These are phyloP conservation scores for Eucalyptus erythrocorys DNA, from an alignment of 345 rosid species.

Conservation along the genomic window DNA sequence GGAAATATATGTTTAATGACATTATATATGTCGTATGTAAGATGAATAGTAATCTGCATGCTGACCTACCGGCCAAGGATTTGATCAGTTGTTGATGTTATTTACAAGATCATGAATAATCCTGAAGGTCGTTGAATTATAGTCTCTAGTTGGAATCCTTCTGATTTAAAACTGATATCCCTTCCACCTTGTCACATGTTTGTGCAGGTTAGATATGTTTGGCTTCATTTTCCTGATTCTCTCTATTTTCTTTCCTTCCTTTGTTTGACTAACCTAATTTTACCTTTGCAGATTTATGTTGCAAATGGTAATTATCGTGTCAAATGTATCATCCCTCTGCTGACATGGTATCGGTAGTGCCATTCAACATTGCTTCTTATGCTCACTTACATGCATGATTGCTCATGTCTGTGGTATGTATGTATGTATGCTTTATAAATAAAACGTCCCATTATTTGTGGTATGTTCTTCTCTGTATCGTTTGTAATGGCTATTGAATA, in stretches of 20 bases:
- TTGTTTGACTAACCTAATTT: background rate
- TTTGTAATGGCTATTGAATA: background rate
- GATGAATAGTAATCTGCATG: too few species aligned
- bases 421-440: background rate
- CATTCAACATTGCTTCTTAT: constrained; percentile 91
- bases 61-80: constrained; percentile 48
- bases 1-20: background rate
- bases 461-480: background rate
- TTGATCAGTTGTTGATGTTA: constrained; percentile 78
- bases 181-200: constrained; percentile 99
- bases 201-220: constrained; percentile 42
- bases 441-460: background rate
- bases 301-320: constrained; percentile 81
- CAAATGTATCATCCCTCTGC: constrained; percentile 95
- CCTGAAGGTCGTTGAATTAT: constrained; percentile 77
- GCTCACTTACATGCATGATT: constrained; percentile 74
- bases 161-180: constrained; percentile 82
- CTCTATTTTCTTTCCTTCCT: background rate
- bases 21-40: constrained; percentile 10
- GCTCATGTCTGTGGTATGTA: constrained; percentile 83
- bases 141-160: constrained; percentile 86
- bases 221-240: background rate
- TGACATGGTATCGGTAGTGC: constrained; percentile 93
- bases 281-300: constrained; percentile 47
- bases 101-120: constrained; percentile 74